Evolutionary conservation across 257 asterid species (phyloP), one percentile per base, ranked within the genome.

Genomic region (Euphrasia confusa): DNA sequence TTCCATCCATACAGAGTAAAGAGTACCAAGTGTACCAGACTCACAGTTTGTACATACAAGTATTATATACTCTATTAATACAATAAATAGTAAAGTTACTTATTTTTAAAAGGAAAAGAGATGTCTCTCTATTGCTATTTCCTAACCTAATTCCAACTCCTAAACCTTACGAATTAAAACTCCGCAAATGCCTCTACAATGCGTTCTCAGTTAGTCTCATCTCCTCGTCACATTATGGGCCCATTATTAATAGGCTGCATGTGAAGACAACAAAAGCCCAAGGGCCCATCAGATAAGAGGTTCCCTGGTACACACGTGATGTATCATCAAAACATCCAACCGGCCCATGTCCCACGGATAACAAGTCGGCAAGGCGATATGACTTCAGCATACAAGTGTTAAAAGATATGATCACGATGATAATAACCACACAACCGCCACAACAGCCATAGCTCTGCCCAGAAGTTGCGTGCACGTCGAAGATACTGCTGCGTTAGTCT

Each of bases 391-490:
- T 2, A 9, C 26, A 50, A 6, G 42, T 54, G 66, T 78, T 18
- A 87, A 55, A 71, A 72, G 17, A 49, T 74, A 37, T 78, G 81
- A 33, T 33, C 39, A 33, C 2, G 33, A 7, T 52, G 57, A 52
- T 18, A 12, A 52, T 18, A 12, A 21, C 33, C n/a, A 45, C 11
- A 40, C 76, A 78, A 72, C 74, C 67, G 74, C 82, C 66, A 71
- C 68, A 72, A 91, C 9, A 40, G 83, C 85, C 72, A 78, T 17
- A 56, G 70, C 83, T 15, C 73, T 82, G 77, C 81, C 80, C 7
- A 79, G 24, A 73, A 83, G 78, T 80, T 78, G 85, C 65, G 42
- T n/a, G 66, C 81, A 77, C 86, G 80, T 77, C 83, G 75, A 30
- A 5, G 27, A n/a, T 3, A 12, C 53, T 32, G 82, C 68, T 11